Evolutionary conservation across 2,329 filamentous ascomycete genomes (phyloP).

Genomic region (Diaporthe batatas): DNA sequence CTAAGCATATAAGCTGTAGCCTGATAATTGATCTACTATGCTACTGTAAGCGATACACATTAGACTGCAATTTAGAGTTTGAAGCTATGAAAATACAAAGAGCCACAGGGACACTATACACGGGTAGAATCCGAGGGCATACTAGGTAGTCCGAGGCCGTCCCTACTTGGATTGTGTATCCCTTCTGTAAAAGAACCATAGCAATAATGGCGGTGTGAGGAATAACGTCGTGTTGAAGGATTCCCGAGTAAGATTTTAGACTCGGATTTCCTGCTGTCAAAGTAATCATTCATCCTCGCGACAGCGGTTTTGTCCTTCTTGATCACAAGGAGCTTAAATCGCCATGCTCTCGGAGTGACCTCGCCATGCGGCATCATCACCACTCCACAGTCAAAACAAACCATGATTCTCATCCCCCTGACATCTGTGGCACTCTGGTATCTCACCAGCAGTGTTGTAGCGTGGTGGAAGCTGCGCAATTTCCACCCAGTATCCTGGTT

Average conservation of each 20-base stretch:
- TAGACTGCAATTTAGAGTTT: neutral
- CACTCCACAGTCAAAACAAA: neutral
- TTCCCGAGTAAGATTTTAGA: neutral
- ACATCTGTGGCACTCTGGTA: slow-evolving; percentile 39
- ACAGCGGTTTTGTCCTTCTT: neutral
- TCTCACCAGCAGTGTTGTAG: slow-evolving; percentile 35
- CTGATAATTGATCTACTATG: neutral
- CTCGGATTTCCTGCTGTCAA: neutral
- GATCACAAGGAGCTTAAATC: neutral
- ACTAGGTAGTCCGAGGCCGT: neutral
- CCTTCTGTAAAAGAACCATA: neutral
- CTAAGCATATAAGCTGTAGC: neutral
- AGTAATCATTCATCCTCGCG: neutral
- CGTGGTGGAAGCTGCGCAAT: slow-evolving; percentile 43
- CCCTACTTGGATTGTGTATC: neutral
- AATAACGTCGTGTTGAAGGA: neutral
- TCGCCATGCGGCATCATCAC: neutral
- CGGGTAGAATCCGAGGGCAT: neutral
- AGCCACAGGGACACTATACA: neutral
- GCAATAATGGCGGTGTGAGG: neutral
- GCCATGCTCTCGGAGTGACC: neutral
- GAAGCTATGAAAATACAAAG: neutral
- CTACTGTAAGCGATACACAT: neutral
- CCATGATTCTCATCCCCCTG: neutral
- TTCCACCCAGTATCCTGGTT: slow-evolving; percentile 46